These are phyloP conservation scores for Novymonas esmeraldas DNA, from an alignment of 208 protist genomes.

Conservation along the genomic window DNA sequence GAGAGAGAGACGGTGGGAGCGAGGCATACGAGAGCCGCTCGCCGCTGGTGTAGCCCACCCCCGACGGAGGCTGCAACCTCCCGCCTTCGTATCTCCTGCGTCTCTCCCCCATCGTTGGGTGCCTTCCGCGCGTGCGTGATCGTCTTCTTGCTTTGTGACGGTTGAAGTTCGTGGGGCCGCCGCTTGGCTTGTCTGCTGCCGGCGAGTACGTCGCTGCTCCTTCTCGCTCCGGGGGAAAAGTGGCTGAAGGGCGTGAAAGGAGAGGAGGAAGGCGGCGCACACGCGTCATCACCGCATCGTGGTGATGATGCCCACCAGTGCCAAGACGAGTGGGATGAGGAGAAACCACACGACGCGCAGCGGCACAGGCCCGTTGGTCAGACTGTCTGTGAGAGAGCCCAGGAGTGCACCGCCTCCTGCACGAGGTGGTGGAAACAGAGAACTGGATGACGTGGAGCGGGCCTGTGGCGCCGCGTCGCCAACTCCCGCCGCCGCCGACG, in stretches of 20 bases:
- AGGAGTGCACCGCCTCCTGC: neutral
- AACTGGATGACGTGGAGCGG: constrained; percentile 7
- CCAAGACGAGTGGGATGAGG: constrained; percentile 11
- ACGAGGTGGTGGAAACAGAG: constrained; percentile 14
- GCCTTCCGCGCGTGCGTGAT: too few species aligned
- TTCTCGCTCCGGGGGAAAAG: too few species aligned
- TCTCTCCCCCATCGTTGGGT: too few species aligned
- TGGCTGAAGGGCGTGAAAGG: too few species aligned
- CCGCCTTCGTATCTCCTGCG: too few species aligned
- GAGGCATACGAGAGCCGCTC: too few species aligned
- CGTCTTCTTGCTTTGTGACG: too few species aligned
- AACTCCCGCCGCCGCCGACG: neutral
- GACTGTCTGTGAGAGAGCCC: neutral
- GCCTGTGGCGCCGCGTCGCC: neutral
- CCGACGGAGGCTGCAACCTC: too few species aligned
- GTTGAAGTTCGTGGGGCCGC: too few species aligned
- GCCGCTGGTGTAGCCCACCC: too few species aligned
- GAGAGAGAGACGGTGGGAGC: neutral
- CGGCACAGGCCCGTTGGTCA: neutral
- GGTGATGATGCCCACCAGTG: constrained; percentile 2
- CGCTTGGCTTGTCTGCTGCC: too few species aligned
- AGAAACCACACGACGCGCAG: constrained; percentile 13
- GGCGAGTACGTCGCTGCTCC: too few species aligned
- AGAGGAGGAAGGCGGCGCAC: neutral
- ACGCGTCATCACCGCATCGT: neutral